A percentile compares a stretch with the other conserved stretches of the same genome.
Evolutionary conservation across 768 basidiomycete genomes (phyloP).

Genomic region (Boletus tomentosulus): DNA sequence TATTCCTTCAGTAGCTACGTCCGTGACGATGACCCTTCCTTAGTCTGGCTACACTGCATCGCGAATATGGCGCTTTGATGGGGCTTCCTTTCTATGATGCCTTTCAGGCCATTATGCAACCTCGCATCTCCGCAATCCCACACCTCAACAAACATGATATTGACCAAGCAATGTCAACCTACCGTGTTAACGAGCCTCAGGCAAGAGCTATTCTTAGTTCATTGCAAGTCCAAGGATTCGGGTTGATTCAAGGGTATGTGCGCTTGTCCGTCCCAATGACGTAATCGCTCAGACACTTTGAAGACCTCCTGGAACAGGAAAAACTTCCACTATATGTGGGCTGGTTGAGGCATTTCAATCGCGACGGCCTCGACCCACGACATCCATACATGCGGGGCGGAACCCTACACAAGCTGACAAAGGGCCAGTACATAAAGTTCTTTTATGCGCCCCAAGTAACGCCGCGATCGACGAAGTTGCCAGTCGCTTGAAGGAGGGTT

Average conservation of each 20-base stretch:
- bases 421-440: constrained; percentile 59
- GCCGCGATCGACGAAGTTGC: constrained; percentile 98
- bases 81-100: constrained; percentile 82
- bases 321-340: constrained; percentile 96
- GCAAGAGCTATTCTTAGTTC: constrained; percentile 83
- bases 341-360: constrained; percentile 82
- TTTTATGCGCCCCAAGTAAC: constrained; percentile 96
- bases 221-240: constrained; percentile 70
- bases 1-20: background rate
- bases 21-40: constrained; percentile 4
- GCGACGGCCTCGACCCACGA: constrained; percentile 46
- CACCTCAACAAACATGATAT: constrained; percentile 50
- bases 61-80: constrained; percentile 87
- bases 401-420: constrained; percentile 37
- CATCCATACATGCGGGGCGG: constrained; percentile 48
- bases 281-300: constrained; percentile 1
- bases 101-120: constrained; percentile 63
- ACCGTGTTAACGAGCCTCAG: constrained; percentile 89
- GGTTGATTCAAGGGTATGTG: constrained; percentile 90
- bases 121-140: constrained; percentile 49
- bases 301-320: constrained; percentile 97
- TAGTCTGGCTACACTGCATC: constrained; percentile 86
- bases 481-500: constrained; percentile 78
- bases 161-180: constrained; percentile 59
- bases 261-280: background rate